These are phyloP conservation scores for Hansenula sp. DNA, from an alignment of 1,139 yeast species.

Conservation along the genomic window DNA sequence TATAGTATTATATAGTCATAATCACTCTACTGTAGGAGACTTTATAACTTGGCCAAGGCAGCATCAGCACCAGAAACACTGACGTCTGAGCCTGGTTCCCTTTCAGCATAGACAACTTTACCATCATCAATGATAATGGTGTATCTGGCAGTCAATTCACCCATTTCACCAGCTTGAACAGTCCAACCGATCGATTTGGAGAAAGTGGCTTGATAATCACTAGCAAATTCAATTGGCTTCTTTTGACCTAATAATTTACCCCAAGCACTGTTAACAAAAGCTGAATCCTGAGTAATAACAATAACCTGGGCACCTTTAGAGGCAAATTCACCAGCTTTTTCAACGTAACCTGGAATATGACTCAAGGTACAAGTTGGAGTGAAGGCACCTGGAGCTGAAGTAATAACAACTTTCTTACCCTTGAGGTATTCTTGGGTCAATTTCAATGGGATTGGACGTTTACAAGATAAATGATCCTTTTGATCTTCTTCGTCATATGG, in stretches of 20 bases:
- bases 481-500: conserved; percentile 23
- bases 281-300: conserved; percentile 75
- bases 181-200: conserved; percentile 60
- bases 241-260: conserved; percentile 58
- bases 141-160: conserved; percentile 68
- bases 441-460: conserved; percentile 21
- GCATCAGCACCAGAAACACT: conserved; percentile 63
- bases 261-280: conserved; percentile 82
- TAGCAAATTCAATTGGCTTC: conserved; percentile 57
- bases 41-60: conserved; percentile 37
- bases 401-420: conserved; percentile 50
- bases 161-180: conserved; percentile 50
- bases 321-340: conserved; percentile 47
- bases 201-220: conserved; percentile 67
- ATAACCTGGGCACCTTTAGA: conserved; percentile 69
- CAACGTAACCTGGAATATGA: conserved; percentile 76
- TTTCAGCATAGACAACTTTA: conserved; percentile 57
- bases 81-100: conserved; percentile 59
- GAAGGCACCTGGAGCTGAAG: conserved; percentile 89
- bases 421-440: conserved; percentile 23
- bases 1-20: too few species aligned
- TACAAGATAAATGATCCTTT: conserved; percentile 21
- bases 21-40: neutral
- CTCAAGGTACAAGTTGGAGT: conserved; percentile 83
- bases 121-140: conserved; percentile 70